Conservation (phyloP, 2,329 filamentous ascomycete species). For the Raffaelea arxii region DNA sequence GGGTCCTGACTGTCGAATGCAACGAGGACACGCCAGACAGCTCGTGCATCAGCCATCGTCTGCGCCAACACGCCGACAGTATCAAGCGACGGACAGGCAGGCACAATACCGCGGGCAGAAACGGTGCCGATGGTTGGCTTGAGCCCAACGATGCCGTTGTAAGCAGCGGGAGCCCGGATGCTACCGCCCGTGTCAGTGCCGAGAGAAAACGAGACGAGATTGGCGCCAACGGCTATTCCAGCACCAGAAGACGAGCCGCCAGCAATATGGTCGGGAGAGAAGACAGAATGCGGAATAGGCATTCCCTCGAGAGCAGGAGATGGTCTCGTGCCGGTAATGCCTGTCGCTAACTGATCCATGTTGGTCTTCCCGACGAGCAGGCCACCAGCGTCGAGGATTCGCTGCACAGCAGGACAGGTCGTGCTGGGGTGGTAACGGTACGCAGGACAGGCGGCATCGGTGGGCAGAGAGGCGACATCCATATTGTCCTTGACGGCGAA, state of each 20-base stretch:
- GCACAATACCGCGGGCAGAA: conserved; percentile 30
- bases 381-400: conserved; percentile 38
- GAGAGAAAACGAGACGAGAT: conserved; percentile 43
- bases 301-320: no score
- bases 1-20: conserved; percentile 15
- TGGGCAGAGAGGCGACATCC: conserved; percentile 38
- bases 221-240: conserved; percentile 41
- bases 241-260: conserved; percentile 40
- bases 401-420: conserved; percentile 35
- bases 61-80: not conserved
- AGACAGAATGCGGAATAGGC: conserved; percentile 27
- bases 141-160: conserved; percentile 42
- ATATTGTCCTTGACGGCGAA: conserved; percentile 49
- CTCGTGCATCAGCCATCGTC: conserved; percentile 18
- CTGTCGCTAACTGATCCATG: conserved; percentile 53
- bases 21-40: not conserved
- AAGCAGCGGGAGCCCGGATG: conserved; percentile 39
- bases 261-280: not conserved
- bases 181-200: conserved; percentile 47
- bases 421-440: conserved; percentile 35
- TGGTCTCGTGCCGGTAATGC: conserved; percentile 48
- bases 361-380: conserved; percentile 48
- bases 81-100: not conserved
- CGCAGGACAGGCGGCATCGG: conserved; percentile 39
- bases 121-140: conserved; percentile 42